Evolutionary conservation across 2,329 filamentous ascomycete genomes (phyloP), one percentile per base, ranked within the genome.

Genomic region (Diaporthe capsici): DNA sequence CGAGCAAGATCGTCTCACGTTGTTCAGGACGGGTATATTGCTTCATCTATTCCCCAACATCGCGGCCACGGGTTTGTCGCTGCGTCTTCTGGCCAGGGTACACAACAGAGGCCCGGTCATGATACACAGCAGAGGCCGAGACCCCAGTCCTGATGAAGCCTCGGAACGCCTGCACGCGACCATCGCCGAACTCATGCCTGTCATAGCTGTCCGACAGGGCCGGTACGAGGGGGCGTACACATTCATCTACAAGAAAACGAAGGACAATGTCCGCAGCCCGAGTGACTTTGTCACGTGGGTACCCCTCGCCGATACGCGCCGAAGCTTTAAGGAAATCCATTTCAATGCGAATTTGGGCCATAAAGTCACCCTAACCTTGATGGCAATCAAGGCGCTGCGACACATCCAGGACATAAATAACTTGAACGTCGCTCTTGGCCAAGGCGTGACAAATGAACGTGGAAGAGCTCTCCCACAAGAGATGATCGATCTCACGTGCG

Each of bases 361-460:
- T 20, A 8, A 65, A 8, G 60, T 65, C 4, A 7, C n/a, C 15
- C 25, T 65, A 1, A 47, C 39, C 0, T 3, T 65, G 15, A 65
- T 65, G 39, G 25, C 25, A 10, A 65, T 65, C 60, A 65, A 47
- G 25, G 60, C 25, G 0, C 60, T 65, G 15, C 60, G 25, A 28
- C 4, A 31, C 0, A 1, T 65, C 25, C 25, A 65, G 5, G 60
- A 65, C 8, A 34, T 65, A 13, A 15, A 47, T 2, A 28, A 47
- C 8, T 4, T 28, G 4, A 28, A 47, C 8, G 9, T 20, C 8
- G 22, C 39, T 12, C 0, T 31, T 31, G 39, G 15, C 15, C 9
- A 13, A 1, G 0, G 2, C 3, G 39, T 17, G 9, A 31, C 3
- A 13, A 2, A 13, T 25, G 10, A 10, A 3, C 4, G n/a, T 4